Percentiles rank a stretch among this genome's conserved stretches.
Evolutionary conservation across 495 filamentous ascomycete genomes (phyloP).

Genomic region (Collariella sp.): DNA sequence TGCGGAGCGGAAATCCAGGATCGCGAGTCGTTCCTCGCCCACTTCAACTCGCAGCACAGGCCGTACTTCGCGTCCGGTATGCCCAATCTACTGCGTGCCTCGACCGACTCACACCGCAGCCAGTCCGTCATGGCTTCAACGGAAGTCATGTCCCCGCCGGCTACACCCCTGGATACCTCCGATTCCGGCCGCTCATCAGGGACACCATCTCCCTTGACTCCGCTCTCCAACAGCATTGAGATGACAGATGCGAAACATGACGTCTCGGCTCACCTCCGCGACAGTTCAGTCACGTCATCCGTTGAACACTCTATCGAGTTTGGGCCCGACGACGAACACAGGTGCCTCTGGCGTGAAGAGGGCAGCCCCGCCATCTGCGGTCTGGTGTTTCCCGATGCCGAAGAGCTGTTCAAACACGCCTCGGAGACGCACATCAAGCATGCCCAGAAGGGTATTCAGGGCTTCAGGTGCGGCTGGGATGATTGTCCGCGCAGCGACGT

Average conservation of each 20-base stretch:
- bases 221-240: slow-evolving; percentile 18
- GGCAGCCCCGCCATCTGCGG: slow-evolving; percentile 20
- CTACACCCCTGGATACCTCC: slow-evolving; percentile 22
- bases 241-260: slow-evolving; percentile 16
- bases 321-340: slow-evolving; percentile 16
- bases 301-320: slow-evolving; percentile 1
- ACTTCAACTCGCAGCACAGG: slow-evolving; percentile 27
- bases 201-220: slow-evolving; percentile 24
- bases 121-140: slow-evolving; percentile 7
- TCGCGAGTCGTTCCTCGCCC: slow-evolving; percentile 23
- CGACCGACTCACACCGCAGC: not conserved
- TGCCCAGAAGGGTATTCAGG: slow-evolving; percentile 26
- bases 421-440: slow-evolving; percentile 24
- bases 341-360: slow-evolving; percentile 27
- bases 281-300: slow-evolving; percentile 15
- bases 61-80: slow-evolving; percentile 11
- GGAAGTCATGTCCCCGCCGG: slow-evolving; percentile 19
- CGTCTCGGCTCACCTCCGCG: slow-evolving; percentile 7
- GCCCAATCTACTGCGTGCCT: not conserved
- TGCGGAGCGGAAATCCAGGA: slow-evolving; percentile 25
- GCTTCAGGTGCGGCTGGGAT: slow-evolving; percentile 30
- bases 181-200: slow-evolving; percentile 22
- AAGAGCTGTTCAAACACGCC: slow-evolving; percentile 26
- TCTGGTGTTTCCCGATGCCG: slow-evolving; percentile 17
- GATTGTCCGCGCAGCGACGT: slow-evolving; percentile 33